phyloP scores from a whole-genome alignment of 768 basidiomycete species.

The Lactarius sp. region DNA sequence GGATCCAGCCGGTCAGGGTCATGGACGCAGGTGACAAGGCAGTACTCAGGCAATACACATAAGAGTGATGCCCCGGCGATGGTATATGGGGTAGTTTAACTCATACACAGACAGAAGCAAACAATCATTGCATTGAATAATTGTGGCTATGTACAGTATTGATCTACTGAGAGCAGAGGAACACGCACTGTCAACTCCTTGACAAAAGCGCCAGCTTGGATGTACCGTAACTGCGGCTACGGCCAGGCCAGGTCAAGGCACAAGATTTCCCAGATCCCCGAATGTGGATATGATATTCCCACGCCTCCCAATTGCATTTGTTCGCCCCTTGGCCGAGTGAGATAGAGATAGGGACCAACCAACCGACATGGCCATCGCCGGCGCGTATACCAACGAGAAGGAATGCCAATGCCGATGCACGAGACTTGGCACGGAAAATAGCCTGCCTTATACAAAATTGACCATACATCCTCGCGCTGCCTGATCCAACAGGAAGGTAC shows the following conservation, averaged over 20 bases:
- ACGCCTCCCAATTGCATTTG: not conserved
- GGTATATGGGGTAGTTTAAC: not conserved
- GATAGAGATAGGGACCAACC: not conserved
- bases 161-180: not conserved
- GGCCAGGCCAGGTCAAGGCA: too few relatives aligned
- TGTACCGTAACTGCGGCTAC: not conserved
- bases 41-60: not conserved
- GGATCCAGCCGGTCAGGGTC: not conserved
- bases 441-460: conserved; percentile 11
- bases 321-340: not conserved
- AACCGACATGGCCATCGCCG: conserved; percentile 7
- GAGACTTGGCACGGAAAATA: conserved; percentile 1
- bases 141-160: conserved; percentile 1
- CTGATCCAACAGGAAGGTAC: conserved; percentile 13
- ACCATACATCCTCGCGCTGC: conserved; percentile 11
- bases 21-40: not conserved
- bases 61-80: not conserved
- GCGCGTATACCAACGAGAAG: conserved; percentile 4
- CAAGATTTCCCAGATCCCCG: not conserved
- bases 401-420: conserved; percentile 1
- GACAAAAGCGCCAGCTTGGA: not conserved
- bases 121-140: not conserved
- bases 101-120: not conserved
- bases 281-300: not conserved
- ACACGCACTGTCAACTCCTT: not conserved